phyloP scores from a whole-genome alignment of 345 rosid genomes.

The Citrus glauca region DNA sequence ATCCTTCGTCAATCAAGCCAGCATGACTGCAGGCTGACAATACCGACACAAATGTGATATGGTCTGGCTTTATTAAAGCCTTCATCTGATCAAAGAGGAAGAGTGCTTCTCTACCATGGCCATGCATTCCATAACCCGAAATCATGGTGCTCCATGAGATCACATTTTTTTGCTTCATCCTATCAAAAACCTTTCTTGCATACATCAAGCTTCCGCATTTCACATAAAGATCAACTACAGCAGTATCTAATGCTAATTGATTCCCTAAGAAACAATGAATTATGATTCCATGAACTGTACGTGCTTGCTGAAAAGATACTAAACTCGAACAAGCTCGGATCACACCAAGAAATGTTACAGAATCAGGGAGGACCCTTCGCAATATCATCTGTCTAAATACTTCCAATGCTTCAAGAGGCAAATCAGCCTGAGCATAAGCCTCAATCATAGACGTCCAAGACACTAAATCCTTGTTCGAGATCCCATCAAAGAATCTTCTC shows the following conservation, averaged over 20 bases:
- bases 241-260: conserved; percentile 22
- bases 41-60: conserved; percentile 38
- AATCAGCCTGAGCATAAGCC: conserved; percentile 26
- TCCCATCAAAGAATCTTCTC: conserved; percentile 20
- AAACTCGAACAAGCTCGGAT: conserved; percentile 26
- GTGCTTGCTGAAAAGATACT: conserved; percentile 24
- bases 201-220: conserved; percentile 43
- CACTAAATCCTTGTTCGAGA: conserved; percentile 23
- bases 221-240: conserved; percentile 33
- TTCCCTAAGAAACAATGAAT: conserved; percentile 11
- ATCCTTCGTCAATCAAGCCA: conserved; percentile 45
- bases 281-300: conserved; percentile 14
- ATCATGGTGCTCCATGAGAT: conserved; percentile 56
- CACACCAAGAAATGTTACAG: conserved; percentile 29
- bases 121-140: conserved; percentile 49
- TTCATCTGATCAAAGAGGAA: conserved; percentile 43
- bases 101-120: conserved; percentile 39
- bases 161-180: conserved; percentile 34
- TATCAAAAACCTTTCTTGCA: conserved; percentile 39
- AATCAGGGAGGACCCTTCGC: conserved; percentile 17
- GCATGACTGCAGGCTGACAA: conserved; percentile 54
- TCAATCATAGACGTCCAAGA: conserved; percentile 34
- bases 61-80: conserved; percentile 38
- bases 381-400: conserved; percentile 18
- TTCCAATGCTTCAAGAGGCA: conserved; percentile 23